phyloP scores from a whole-genome alignment of 805 yeast species.

The Myxozyma geophila region DNA sequence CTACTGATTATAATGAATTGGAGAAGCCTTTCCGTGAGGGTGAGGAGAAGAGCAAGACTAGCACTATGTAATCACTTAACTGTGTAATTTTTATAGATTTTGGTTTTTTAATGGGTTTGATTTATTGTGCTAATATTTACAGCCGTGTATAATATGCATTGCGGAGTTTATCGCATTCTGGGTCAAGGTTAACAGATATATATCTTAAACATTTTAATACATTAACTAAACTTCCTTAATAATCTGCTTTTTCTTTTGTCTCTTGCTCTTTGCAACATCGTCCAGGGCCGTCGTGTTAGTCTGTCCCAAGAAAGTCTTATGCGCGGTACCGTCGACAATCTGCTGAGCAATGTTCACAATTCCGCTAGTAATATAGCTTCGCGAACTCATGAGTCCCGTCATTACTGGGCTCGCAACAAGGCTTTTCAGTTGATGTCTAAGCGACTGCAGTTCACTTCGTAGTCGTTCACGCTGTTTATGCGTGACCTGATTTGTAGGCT shows the following conservation, averaged over 20 bases:
- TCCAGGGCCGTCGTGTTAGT: constrained; percentile 69
- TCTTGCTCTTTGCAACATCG: constrained; percentile 51
- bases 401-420: constrained; percentile 39
- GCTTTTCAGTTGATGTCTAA: constrained; percentile 39
- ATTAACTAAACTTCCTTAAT: neutral
- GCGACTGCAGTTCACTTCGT: constrained; percentile 18
- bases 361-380: constrained; percentile 44
- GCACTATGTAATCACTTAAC: too few relatives aligned
- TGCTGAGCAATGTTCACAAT: constrained; percentile 44
- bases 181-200: neutral
- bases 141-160: too few relatives aligned
- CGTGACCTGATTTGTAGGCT: neutral
- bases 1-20: too few relatives aligned
- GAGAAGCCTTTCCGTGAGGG: too few relatives aligned
- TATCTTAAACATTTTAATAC: too few relatives aligned
- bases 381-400: constrained; percentile 37
- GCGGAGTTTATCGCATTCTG: too few relatives aligned
- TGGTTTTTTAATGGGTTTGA: too few relatives aligned
- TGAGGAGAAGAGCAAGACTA: too few relatives aligned
- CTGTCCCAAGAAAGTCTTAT: constrained; percentile 70
- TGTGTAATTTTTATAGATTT: too few relatives aligned
- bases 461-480: constrained; percentile 16
- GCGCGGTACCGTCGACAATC: constrained; percentile 69
- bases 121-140: too few relatives aligned
- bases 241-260: constrained; percentile 11